A percentile compares a stretch with the other conserved stretches of the same genome.
Conservation (phyloP, 176 grass and related monocot species). For the Sorghum bicolor region Sorghum_bicolor_NCBIv3 NC_012872.2:2482001-2482500, state of each 20-base stretch:
- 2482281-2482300: not conserved
- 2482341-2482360: not conserved
- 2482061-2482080: not conserved
- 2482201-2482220: not conserved
- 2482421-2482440: slow-evolving; percentile 36
- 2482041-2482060: not conserved
- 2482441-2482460: not conserved
- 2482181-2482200: not conserved
- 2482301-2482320: not conserved
- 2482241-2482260: slow-evolving; percentile 22
- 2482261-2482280: not conserved
- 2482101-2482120: too few relatives aligned
- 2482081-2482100: too few relatives aligned
- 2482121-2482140: too few relatives aligned
- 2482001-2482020: too few relatives aligned
- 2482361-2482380: not conserved
- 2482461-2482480: not conserved
- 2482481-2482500: too few relatives aligned
- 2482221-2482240: slow-evolving; percentile 1
- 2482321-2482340: not conserved
- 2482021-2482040: too few relatives aligned
- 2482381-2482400: not conserved
- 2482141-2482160: not conserved
- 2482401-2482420: not conserved
- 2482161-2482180: not conserved